Evolutionary conservation across 2,329 filamentous ascomycete species (phyloP).

Genomic region (Nectriaceae sp.): DNA sequence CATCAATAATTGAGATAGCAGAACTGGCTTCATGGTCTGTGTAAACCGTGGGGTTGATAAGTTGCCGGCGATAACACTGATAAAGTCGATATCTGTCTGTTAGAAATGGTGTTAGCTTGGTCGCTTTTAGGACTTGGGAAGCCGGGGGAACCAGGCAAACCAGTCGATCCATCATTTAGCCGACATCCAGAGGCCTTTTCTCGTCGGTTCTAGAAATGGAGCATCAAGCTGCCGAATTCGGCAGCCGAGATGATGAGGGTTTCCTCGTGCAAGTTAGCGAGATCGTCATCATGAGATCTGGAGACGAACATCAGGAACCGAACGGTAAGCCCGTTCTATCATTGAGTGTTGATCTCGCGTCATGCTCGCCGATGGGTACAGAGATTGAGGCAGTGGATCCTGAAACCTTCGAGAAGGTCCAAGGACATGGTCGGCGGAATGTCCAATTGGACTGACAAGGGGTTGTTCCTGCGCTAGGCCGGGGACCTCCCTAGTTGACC

Average conservation of each 20-base stretch:
- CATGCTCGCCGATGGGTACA: conserved; percentile 21
- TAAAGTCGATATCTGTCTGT: conserved; percentile 1
- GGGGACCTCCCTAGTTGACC: conserved; percentile 14
- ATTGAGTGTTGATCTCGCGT: conserved; percentile 29
- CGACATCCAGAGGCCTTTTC: not conserved
- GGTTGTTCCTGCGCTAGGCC: conserved; percentile 19
- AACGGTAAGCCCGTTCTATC: conserved; percentile 24
- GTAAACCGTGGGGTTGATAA: conserved; percentile 20
- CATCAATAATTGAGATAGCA: conserved; percentile 8
- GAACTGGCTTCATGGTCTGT: conserved; percentile 12
- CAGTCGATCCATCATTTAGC: not conserved
- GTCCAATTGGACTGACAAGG: conserved; percentile 23
- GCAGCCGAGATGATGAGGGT: conserved; percentile 15
- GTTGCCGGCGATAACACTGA: conserved; percentile 8
- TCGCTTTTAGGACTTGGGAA: not conserved
- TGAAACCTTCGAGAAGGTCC: conserved; percentile 35
- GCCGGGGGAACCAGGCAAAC: not conserved
- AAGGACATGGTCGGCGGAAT: conserved; percentile 34
- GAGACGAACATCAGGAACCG: conserved; percentile 13
- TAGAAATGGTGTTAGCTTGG: conserved; percentile 5
- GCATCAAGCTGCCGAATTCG: conserved; percentile 1
- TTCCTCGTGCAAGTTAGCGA: conserved; percentile 8
- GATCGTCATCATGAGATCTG: conserved; percentile 27
- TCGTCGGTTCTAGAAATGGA: conserved; percentile 5
- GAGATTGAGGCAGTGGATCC: conserved; percentile 21